Conservation (phyloP, 2,329 filamentous ascomycete species). For the Leptographium galeiforme region DNA sequence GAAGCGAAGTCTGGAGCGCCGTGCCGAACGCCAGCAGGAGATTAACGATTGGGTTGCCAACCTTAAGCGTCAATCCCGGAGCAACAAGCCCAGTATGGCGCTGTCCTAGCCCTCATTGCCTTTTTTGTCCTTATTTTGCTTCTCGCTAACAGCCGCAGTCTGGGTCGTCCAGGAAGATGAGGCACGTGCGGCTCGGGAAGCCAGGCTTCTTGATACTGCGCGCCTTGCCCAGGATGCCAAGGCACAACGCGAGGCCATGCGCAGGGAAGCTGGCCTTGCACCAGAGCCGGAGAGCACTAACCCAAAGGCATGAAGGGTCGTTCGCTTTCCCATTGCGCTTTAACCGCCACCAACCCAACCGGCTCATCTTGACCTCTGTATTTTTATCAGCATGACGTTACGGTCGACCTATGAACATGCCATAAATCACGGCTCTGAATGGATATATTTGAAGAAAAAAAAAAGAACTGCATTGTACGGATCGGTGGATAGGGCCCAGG, state of each 20-base stretch:
- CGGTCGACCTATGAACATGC: neutral
- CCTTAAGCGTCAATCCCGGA: conserved; percentile 81
- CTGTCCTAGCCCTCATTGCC: neutral
- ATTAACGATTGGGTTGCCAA: conserved; percentile 78
- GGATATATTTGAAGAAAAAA: neutral
- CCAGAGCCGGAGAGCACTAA: conserved; percentile 12
- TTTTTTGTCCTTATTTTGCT: neutral
- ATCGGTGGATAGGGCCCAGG: neutral
- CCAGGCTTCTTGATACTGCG: conserved; percentile 20
- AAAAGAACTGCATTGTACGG: neutral
- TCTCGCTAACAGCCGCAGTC: conserved; percentile 20
- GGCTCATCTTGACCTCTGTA: too few relatives aligned
- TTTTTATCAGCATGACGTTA: neutral
- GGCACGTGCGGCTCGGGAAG: conserved; percentile 27
- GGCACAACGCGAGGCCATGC: conserved; percentile 33
- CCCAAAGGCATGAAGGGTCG: neutral
- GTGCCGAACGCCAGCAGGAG: conserved; percentile 64
- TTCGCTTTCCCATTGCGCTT: neutral
- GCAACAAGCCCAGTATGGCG: conserved; percentile 72
- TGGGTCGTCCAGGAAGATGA: conserved; percentile 39
- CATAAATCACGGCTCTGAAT: neutral
- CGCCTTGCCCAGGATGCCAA: conserved; percentile 27
- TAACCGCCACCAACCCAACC: too few relatives aligned
- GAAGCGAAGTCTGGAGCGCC: conserved; percentile 68
- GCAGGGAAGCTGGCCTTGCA: conserved; percentile 32